Evolutionary conservation across 805 yeast genomes (phyloP), one percentile per base, ranked within the genome.

Genomic region (Isabelozyma rhagii): DNA sequence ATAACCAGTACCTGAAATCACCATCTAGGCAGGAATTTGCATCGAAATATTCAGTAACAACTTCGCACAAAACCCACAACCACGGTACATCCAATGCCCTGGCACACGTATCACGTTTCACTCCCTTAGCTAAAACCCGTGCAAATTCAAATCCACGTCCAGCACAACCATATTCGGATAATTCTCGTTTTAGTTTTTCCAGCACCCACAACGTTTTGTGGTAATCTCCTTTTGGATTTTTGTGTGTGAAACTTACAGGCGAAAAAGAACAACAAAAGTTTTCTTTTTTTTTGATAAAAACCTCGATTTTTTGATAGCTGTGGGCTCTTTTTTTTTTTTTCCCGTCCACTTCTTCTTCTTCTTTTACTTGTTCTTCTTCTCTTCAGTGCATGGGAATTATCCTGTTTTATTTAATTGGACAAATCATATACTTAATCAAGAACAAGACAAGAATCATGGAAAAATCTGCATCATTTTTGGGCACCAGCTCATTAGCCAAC

Each of bases 401-500:
- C 47, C 71, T 71, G 67, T 58, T 72, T 48, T 73, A 71, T 57
- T 55, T 74, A 43, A 47, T 70, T 38, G 66, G 68, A 47, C 78
- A 74, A 57, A 49, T 59, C 17, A 51, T 65, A 41, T 74, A 72
- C 57, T 49, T 68, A 10, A 44, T 67, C 34, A 64, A 60, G 48
- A 40, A 31, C 27, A 48, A 17, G 39, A 46, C 4, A 21, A 10
- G 28, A 45, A 53, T 34, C 34, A 71, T 72, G 76, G 76, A 72
- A 45, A 68, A 66, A 52, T 56, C 65, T 43, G 53, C 56, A 15
- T 62, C 61, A 53, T 48, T 64, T 34, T 60, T 55, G 41, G 46
- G 58, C 13, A 57, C 64, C 31, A 47, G 60, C 44, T 65, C 76
- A 28, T 53, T 74, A 39, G 79, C 78, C 52, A 81, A 81, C 64